These are phyloP conservation scores for Penicillium taxi DNA, from an alignment of 495 filamentous ascomycete genomes.

Conservation along the genomic window DNA sequence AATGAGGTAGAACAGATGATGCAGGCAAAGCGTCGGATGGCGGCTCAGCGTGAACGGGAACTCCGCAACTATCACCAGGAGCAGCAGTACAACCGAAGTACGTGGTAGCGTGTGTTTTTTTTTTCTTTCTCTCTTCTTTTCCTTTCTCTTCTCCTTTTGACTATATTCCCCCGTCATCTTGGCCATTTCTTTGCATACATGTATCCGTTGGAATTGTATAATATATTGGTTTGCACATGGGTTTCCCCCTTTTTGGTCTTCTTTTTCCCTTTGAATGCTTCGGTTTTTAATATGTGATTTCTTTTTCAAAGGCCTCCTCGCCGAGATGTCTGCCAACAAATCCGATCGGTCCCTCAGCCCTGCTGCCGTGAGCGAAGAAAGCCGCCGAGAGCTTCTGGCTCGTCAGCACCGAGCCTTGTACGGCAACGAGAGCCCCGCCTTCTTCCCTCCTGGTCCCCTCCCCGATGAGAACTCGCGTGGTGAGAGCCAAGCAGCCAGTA, in stretches of 20 bases:
- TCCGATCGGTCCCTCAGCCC: conserved; percentile 90
- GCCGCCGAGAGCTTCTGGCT: conserved; percentile 89
- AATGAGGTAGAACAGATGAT: conserved; percentile 97
- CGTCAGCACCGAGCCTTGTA: conserved; percentile 91
- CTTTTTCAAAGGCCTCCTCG: conserved; percentile 58
- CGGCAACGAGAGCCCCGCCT: conserved; percentile 60
- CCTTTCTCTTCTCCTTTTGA: conserved; percentile 18
- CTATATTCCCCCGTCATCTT: conserved; percentile 31
- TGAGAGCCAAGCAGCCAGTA: conserved; percentile 48
- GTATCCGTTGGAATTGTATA: conserved; percentile 42
- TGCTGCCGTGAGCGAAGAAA: conserved; percentile 85
- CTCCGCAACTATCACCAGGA: conserved; percentile 99
- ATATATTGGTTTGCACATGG: conserved; percentile 41
- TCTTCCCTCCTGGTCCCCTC: conserved; percentile 51
- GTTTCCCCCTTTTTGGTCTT: too few relatives aligned
- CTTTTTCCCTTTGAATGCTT: conserved; percentile 29
- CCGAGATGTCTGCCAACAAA: conserved; percentile 77
- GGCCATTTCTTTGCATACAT: conserved; percentile 27
- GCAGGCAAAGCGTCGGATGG: conserved; percentile 97
- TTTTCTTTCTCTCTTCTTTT: conserved; percentile 21
- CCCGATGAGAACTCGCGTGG: conserved; percentile 57
- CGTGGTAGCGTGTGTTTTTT: conserved; percentile 44
- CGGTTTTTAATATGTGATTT: conserved; percentile 39
- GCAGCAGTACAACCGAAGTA: conserved; percentile 99
- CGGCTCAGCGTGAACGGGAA: conserved; percentile 96